Evolutionary conservation across 164 flowering plant species (phyloP), one percentile per base, ranked within the genome.

Genomic region (Stephania japonica): DNA sequence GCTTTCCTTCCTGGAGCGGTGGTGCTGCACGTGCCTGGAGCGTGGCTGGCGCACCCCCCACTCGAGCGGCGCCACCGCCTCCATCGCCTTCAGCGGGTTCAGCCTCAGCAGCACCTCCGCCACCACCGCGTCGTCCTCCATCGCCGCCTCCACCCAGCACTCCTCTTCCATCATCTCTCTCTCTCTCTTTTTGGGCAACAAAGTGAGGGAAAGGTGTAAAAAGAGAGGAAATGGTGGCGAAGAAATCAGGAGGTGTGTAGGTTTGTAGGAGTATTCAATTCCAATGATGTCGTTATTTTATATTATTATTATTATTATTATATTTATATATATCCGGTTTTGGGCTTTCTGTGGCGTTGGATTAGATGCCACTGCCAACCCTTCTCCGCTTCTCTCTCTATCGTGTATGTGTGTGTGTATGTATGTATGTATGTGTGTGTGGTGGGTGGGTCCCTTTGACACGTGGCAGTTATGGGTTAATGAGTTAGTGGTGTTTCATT

Each of bases 41-140:
- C 90, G 79, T 7, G 86, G 88, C 76, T 74, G 83, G 9, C 86
- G 75, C 21, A 75, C 16, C 2, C 87, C 84, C 90, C 90, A 87
- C 69, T 70, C 61, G 13, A 65, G 71, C 66, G 71, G 78, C 59
- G 6, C 63, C 65, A 25, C 68, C 68, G 68, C 21, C n/a, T 5
- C 21, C 32, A n/a, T 38, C 11, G 73, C 74, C 56, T 67, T 16
- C 13, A 69, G 47, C 70, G 77, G 76, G 56, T 80, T 77, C 69
- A 88, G 81, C 24, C 86, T 81, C 41, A 87, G 32, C 27, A 88
- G 80, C 2, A 87, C 80, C 81, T 87, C 88, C 61, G 68, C 92
- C 76, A 86, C 92, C 72, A 87, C 66, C 6, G 42, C 43, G 73
- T 85, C 87, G 69, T 87, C 88, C 26, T 74, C 32, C 83, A 86